A percentile compares a stretch with the other conserved stretches of the same genome.
Conservation (phyloP, 2,329 filamentous ascomycete genomes). For the Epichloe baconii region DNA sequence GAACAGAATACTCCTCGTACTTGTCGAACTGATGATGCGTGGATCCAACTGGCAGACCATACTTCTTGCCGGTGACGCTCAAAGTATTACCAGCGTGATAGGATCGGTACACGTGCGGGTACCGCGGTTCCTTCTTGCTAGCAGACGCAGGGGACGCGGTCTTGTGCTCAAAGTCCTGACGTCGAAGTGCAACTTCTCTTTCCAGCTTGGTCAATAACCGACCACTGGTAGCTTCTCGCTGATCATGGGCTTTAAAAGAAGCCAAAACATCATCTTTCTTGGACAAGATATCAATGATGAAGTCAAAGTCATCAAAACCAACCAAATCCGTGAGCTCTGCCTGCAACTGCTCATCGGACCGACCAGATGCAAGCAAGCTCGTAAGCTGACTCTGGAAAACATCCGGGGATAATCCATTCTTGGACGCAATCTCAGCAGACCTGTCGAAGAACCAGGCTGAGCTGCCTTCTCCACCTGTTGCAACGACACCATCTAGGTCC, state of each 20-base stretch:
- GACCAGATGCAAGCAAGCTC: slow-evolving; percentile 56
- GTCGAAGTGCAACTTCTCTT: slow-evolving; percentile 63
- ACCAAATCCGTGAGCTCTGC: slow-evolving; percentile 79
- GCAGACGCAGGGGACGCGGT: slow-evolving; percentile 55
- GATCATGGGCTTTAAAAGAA: slow-evolving; percentile 22
- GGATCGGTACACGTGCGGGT: slow-evolving; percentile 85
- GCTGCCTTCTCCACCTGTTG: slow-evolving; percentile 26
- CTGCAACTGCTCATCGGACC: slow-evolving; percentile 74
- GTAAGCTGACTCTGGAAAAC: slow-evolving; percentile 69
- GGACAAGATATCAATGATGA: slow-evolving; percentile 80
- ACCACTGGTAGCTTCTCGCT: slow-evolving; percentile 21
- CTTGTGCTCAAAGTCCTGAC: slow-evolving; percentile 75
- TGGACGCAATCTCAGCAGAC: slow-evolving; percentile 54
- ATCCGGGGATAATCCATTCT: slow-evolving; percentile 52
- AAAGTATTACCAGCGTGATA: slow-evolving; percentile 79
- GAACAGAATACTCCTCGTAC: slow-evolving; percentile 83
- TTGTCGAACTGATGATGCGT: slow-evolving; percentile 56
- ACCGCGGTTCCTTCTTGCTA: slow-evolving; percentile 60
- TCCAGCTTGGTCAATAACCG: slow-evolving; percentile 63
- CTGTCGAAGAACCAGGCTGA: slow-evolving; percentile 57
- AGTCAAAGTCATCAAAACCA: slow-evolving; percentile 85
- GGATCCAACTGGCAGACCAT: slow-evolving; percentile 66
- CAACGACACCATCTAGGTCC: slow-evolving; percentile 35
- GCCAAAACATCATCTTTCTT: slow-evolving; percentile 57
- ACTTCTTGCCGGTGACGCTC: slow-evolving; percentile 67